Evolutionary conservation across 495 filamentous ascomycete species (phyloP).

Genomic region (Lepraria neglecta): DNA sequence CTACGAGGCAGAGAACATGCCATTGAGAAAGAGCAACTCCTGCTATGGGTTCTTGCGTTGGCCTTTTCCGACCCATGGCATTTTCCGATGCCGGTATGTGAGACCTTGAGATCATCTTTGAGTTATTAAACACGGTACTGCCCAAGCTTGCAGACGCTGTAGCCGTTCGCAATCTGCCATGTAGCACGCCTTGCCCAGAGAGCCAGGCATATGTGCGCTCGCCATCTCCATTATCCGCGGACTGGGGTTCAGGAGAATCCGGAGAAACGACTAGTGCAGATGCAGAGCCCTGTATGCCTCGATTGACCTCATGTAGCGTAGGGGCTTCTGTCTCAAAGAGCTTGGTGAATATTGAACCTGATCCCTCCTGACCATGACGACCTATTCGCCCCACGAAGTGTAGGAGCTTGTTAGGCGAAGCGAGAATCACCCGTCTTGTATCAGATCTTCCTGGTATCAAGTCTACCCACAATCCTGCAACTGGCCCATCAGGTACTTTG

Average conservation of each 20-base stretch:
- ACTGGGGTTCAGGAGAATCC: conserved; percentile 49
- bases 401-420: conserved; percentile 65
- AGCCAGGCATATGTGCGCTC: conserved; percentile 88
- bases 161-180: conserved; percentile 62
- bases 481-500: conserved; percentile 65
- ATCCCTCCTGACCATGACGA: conserved; percentile 68
- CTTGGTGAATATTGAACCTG: conserved; percentile 72
- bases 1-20: conserved; percentile 82
- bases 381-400: conserved; percentile 74
- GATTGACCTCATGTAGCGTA: conserved; percentile 58
- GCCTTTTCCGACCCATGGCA: conserved; percentile 54
- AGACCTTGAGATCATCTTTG: conserved; percentile 67
- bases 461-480: conserved; percentile 81
- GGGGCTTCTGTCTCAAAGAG: conserved; percentile 84
- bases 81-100: conserved; percentile 62
- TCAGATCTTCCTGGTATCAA: conserved; percentile 59
- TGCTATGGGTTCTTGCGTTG: conserved; percentile 62
- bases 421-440: conserved; percentile 65
- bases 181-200: conserved; percentile 75
- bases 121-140: conserved; percentile 57
- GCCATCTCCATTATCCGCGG: conserved; percentile 39
- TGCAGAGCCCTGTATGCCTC: conserved; percentile 47
- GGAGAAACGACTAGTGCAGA: conserved; percentile 71
- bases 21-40: conserved; percentile 86
- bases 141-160: conserved; percentile 52